phyloP scores from a whole-genome alignment of 2,329 filamentous ascomycete species.

The Aphanocladium album region DNA sequence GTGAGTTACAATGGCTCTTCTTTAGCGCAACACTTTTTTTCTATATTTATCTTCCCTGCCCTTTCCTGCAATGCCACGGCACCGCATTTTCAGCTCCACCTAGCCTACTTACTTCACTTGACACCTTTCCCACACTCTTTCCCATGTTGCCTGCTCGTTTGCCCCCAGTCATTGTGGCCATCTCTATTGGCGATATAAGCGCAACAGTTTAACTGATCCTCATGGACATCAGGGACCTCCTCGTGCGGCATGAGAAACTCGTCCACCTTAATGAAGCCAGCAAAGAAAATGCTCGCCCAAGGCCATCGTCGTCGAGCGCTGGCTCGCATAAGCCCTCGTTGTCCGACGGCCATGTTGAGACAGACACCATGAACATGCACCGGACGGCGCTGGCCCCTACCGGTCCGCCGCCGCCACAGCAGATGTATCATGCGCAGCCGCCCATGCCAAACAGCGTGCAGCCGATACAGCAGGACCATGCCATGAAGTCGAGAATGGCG shows the following conservation, averaged over 20 bases:
- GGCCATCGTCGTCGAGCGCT: constrained; percentile 47
- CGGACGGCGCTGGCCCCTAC: constrained; percentile 27
- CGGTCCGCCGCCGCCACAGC: constrained; percentile 20
- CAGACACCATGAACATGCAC: constrained; percentile 42
- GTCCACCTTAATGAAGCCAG: constrained; percentile 57
- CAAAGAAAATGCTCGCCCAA: constrained; percentile 47
- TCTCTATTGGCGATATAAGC: constrained; percentile 11
- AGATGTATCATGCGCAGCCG: constrained; percentile 19
- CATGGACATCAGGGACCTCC: constrained; percentile 60
- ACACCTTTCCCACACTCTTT: constrained; percentile 1
- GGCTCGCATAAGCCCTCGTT: constrained; percentile 40
- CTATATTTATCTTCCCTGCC: constrained; percentile 12
- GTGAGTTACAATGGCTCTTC: constrained; percentile 36
- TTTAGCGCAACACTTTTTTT: constrained; percentile 8
- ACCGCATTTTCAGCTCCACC: constrained; percentile 9
- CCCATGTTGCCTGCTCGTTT: background rate
- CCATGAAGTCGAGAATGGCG: constrained; percentile 39
- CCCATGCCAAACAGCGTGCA: constrained; percentile 16
- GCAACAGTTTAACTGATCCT: constrained; percentile 38
- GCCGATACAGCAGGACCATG: constrained; percentile 39
- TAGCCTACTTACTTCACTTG: constrained; percentile 12
- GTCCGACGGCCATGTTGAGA: constrained; percentile 42
- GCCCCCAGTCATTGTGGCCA: background rate
- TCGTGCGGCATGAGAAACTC: constrained; percentile 60
- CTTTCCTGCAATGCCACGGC: constrained; percentile 13